A percentile compares a stretch with the other conserved stretches of the same genome.
phyloP scores from a whole-genome alignment of 345 rosid genomes.

The Euphorbia pulcherrima region DNA sequence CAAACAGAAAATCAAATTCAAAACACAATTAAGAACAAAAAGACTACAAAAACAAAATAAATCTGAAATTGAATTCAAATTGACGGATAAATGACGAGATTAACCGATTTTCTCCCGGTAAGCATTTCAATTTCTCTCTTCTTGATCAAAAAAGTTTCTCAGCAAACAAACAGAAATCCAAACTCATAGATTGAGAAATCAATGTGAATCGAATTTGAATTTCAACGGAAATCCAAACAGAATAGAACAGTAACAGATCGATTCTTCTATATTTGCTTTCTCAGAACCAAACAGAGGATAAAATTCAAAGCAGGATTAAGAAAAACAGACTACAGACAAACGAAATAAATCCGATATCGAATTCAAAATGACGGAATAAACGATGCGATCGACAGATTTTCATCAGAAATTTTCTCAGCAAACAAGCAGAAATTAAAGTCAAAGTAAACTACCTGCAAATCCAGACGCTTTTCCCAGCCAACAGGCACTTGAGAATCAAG shows the following conservation, averaged over 20 bases:
- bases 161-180: constrained; percentile 19
- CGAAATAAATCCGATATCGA: no score
- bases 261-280: no score
- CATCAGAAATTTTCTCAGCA: constrained; percentile 7
- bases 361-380: no score
- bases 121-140: background rate
- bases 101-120: background rate
- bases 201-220: no score
- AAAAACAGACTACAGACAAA: no score
- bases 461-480: constrained; percentile 91
- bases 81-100: background rate
- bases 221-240: no score
- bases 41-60: background rate
- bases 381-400: no score
- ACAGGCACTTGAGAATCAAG: constrained; percentile 79
- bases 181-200: no score
- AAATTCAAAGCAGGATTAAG: no score
- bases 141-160: background rate
- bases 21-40: background rate
- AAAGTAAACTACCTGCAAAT: constrained; percentile 53
- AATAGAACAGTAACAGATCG: no score
- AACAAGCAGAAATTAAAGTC: constrained; percentile 12
- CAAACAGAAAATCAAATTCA: background rate
- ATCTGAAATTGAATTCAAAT: background rate
- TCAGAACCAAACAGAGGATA: no score